Percentiles rank a stretch among this genome's conserved stretches.
phyloP scores from a whole-genome alignment of 2,329 filamentous ascomycete species.

The Fusarium tricinctum region DNA sequence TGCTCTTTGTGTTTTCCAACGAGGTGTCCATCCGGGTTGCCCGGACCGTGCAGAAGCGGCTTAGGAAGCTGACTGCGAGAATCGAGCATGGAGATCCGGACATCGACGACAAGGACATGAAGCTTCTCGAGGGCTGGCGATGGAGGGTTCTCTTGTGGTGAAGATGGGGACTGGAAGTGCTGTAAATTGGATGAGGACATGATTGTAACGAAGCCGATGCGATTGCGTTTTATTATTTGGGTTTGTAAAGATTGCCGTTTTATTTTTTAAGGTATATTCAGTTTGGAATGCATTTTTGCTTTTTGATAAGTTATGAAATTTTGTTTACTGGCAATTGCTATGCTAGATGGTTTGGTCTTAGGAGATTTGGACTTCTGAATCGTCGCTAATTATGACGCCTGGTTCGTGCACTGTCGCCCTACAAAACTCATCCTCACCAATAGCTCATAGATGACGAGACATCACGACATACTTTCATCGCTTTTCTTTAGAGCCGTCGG shows the following conservation, averaged over 20 bases:
- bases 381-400: constrained; percentile 15
- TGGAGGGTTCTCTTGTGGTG: constrained; percentile 68
- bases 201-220: constrained; percentile 51
- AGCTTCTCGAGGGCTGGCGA: constrained; percentile 67
- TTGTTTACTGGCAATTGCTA: background rate
- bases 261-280: background rate
- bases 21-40: constrained; percentile 70
- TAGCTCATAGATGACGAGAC: background rate
- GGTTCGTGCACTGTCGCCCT: constrained; percentile 13
- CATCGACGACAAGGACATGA: constrained; percentile 64
- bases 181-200: constrained; percentile 50
- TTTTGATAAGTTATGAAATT: background rate
- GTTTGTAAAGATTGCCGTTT: constrained; percentile 17
- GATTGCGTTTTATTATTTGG: constrained; percentile 38
- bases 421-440: constrained; percentile 11
- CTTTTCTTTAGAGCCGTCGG: background rate
- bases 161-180: constrained; percentile 31
- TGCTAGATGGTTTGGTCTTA: background rate
- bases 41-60: constrained; percentile 63
- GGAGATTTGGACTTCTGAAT: background rate
- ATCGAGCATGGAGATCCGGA: constrained; percentile 63
- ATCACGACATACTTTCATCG: constrained; percentile 3
- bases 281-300: background rate
- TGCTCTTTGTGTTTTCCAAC: constrained; percentile 71
- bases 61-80: constrained; percentile 63